Conservation (phyloP, 768 basidiomycete genomes). For the Rhodotorula babjevae region DNA sequence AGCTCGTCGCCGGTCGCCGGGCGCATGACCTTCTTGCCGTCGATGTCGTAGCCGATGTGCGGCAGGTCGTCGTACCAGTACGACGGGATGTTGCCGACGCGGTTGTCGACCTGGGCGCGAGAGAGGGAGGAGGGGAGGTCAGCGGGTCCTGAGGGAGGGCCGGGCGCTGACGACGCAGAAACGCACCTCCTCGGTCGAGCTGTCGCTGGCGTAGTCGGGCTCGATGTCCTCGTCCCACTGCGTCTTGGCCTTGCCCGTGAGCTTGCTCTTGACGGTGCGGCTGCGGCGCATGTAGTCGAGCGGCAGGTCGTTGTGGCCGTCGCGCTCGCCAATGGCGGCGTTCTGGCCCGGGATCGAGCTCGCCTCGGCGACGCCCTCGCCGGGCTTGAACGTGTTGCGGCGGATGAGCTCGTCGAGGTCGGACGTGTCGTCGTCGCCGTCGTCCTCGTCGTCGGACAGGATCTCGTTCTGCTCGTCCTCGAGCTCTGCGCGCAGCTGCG, state of each 20-base stretch:
- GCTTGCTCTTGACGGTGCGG: constrained; percentile 66
- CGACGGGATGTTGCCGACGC: constrained; percentile 88
- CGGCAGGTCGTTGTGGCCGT: constrained; percentile 11
- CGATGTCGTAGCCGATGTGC: constrained; percentile 94
- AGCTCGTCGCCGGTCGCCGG: constrained; percentile 94
- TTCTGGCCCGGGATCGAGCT: constrained; percentile 22
- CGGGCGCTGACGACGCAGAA: neutral
- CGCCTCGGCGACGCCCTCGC: constrained; percentile 37
- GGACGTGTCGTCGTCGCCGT: constrained; percentile 47
- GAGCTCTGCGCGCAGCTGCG: constrained; percentile 45
- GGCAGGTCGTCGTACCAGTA: constrained; percentile 99
- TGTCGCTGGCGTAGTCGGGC: constrained; percentile 84
- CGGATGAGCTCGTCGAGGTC: constrained; percentile 47
- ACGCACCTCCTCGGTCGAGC: constrained; percentile 82
- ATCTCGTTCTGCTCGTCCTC: constrained; percentile 43
- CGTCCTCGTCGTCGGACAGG: constrained; percentile 43
- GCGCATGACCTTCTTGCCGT: constrained; percentile 87
- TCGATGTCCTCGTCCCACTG: constrained; percentile 60
- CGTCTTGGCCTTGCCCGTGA: constrained; percentile 58
- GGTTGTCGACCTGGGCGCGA: constrained; percentile 70
- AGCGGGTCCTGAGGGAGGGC: too few species aligned
- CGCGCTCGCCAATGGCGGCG: neutral
- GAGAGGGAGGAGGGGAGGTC: accelerated
- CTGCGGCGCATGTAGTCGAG: constrained; percentile 56
- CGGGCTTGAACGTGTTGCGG: constrained; percentile 40